phyloP scores from a whole-genome alignment of 1,139 yeast genomes.

The Debaryomyces psychrophilus region DNA sequence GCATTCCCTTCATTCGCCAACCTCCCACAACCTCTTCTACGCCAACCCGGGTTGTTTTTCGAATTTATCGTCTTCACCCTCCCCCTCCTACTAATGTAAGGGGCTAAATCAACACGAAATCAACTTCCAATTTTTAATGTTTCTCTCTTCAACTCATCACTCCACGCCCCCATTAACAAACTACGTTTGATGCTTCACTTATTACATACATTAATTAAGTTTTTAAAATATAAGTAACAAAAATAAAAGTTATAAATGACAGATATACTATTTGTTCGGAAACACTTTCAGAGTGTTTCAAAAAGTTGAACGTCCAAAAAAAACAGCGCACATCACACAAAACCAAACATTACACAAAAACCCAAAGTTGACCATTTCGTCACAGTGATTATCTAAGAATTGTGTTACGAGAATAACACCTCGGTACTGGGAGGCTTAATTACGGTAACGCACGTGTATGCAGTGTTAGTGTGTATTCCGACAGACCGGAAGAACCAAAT shows the following conservation, averaged over 20 bases:
- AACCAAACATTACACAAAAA: neutral
- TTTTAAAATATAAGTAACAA: slow-evolving; percentile 9
- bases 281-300: slow-evolving; percentile 6
- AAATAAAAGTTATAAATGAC: slow-evolving; percentile 8
- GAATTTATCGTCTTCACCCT: neutral
- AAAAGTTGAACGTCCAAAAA: slow-evolving; percentile 9
- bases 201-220: slow-evolving; percentile 7
- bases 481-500: neutral
- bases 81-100: slow-evolving; percentile 4
- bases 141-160: slow-evolving; percentile 2
- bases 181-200: neutral
- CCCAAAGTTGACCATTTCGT: neutral
- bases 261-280: slow-evolving; percentile 5
- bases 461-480: slow-evolving; percentile 1
- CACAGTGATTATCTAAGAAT: slow-evolving; percentile 3
- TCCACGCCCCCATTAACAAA: slow-evolving; percentile 1
- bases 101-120: slow-evolving; percentile 7
- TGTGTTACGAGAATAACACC: neutral
- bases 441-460: neutral
- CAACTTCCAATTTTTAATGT: neutral
- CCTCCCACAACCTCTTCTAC: neutral
- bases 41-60: neutral
- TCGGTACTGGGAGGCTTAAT: slow-evolving; percentile 2
- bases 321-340: slow-evolving; percentile 8
- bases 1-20: neutral